These are phyloP conservation scores for Trichophyton rubrum DNA, from an alignment of 2,329 filamentous ascomycete species.

Conservation along the genomic window DNA sequence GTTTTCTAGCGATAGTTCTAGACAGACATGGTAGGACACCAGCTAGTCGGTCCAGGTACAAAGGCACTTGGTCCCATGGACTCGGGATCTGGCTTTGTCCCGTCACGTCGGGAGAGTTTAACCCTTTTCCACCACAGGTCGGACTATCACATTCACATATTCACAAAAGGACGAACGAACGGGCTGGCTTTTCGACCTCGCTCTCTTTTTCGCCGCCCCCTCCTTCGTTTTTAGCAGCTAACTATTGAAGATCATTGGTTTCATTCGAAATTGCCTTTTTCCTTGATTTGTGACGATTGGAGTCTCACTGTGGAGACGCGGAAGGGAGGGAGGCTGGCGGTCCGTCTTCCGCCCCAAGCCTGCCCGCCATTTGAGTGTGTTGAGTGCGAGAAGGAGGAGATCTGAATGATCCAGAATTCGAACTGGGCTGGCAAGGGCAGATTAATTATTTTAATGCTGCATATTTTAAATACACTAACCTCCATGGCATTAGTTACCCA, in stretches of 20 bases:
- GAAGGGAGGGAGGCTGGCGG: slow-evolving; percentile 4
- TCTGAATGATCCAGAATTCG: neutral
- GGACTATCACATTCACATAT: neutral
- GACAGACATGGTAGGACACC: neutral
- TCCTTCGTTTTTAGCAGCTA: neutral
- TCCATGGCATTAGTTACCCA: neutral
- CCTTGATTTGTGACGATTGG: neutral
- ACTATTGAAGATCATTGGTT: slow-evolving; percentile 4
- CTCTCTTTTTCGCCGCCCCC: neutral
- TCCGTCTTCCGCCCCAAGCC: neutral
- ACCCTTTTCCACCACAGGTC: neutral
- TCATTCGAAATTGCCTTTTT: neutral
- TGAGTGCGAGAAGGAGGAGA: too few relatives aligned
- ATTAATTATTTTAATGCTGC: neutral
- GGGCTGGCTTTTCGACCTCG: neutral
- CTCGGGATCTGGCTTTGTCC: neutral
- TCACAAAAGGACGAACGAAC: neutral
- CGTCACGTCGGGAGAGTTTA: neutral
- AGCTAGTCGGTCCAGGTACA: neutral
- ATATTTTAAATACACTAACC: neutral
- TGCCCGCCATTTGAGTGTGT: neutral
- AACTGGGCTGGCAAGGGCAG: neutral
- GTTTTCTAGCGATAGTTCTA: neutral
- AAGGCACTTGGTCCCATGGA: slow-evolving; percentile 1
- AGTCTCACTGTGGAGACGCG: neutral